Conservation (phyloP, 805 yeast genomes). For the Yarrowia phangngaensis region DNA sequence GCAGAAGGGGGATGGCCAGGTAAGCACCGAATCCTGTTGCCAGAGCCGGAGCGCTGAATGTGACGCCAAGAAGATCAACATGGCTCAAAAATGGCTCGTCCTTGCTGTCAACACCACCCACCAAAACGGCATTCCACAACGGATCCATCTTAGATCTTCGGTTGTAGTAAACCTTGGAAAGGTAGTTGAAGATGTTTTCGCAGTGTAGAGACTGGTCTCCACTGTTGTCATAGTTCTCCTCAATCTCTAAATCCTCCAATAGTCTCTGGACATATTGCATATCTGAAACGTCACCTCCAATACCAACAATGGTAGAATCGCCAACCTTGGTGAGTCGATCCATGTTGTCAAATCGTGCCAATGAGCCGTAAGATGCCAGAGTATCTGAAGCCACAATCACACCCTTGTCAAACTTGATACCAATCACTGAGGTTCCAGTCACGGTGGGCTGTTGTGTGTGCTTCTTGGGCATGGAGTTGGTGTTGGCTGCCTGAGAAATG, state of each 20-base stretch:
- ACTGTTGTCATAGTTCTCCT: constrained; percentile 71
- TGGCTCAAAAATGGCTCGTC: constrained; percentile 72
- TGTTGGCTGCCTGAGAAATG: constrained; percentile 57
- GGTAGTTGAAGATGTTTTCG: constrained; percentile 82
- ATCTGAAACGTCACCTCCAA: constrained; percentile 93
- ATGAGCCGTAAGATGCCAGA: constrained; percentile 85
- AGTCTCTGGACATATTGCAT: constrained; percentile 75
- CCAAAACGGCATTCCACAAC: constrained; percentile 88
- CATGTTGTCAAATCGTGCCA: constrained; percentile 77
- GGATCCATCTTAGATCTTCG: constrained; percentile 95
- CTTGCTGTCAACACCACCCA: constrained; percentile 79
- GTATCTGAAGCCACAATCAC: constrained; percentile 93
- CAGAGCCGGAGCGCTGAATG: constrained; percentile 79
- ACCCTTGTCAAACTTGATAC: constrained; percentile 85
- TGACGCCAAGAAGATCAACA: constrained; percentile 87
- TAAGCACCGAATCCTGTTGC: constrained; percentile 98
- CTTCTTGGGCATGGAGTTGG: constrained; percentile 57
- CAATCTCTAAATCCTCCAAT: constrained; percentile 73
- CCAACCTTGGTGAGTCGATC: constrained; percentile 87
- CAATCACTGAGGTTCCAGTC: constrained; percentile 94
- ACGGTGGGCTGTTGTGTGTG: constrained; percentile 92
- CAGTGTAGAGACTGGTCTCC: constrained; percentile 65
- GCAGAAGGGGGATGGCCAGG: constrained; percentile 85
- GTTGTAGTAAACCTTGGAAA: constrained; percentile 75
- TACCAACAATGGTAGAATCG: constrained; percentile 79